A percentile compares a stretch with the other conserved stretches of the same genome.
Conservation (phyloP, 768 basidiomycete species). For the Suillus ampliporus region DNA sequence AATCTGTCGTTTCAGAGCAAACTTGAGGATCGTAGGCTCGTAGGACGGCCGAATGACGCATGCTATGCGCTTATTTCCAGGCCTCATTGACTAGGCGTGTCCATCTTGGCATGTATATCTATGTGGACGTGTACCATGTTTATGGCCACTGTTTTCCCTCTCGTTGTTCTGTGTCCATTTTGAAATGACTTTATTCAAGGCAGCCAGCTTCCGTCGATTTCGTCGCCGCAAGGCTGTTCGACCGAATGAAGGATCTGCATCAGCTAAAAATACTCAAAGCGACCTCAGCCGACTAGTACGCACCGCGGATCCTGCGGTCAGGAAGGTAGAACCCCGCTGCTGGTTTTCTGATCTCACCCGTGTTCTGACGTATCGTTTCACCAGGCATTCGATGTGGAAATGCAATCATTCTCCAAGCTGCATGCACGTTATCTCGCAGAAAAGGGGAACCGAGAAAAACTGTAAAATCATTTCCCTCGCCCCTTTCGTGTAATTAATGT, state of each 20-base stretch:
- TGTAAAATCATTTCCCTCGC: constrained; percentile 51
- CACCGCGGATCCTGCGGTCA: constrained; percentile 56
- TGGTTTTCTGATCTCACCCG: constrained; percentile 31
- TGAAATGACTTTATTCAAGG: constrained; percentile 38
- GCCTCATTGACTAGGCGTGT: constrained; percentile 31
- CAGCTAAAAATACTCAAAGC: constrained; percentile 62
- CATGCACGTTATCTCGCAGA: constrained; percentile 94
- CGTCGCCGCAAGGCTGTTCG: constrained; percentile 52
- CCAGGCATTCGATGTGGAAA: constrained; percentile 85
- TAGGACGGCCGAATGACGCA: constrained; percentile 4
- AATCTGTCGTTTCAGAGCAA: not conserved
- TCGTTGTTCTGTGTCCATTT: constrained; percentile 13
- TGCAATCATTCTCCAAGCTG: constrained; percentile 95
- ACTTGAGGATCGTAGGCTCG: not conserved
- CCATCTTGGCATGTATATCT: constrained; percentile 25
- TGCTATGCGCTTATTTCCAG: not conserved
- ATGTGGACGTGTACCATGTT: constrained; percentile 7
- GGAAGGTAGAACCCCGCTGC: constrained; percentile 53
- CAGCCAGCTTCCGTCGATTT: constrained; percentile 38
- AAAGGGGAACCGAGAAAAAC: constrained; percentile 83
- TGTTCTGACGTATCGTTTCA: constrained; percentile 50
- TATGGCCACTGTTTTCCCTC: constrained; percentile 13
- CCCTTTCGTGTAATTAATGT: constrained; percentile 14
- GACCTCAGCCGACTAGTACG: constrained; percentile 73
- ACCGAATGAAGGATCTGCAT: constrained; percentile 42